A percentile compares a stretch with the other conserved stretches of the same genome.
These are phyloP conservation scores for Mycosphaerella sp. DNA, from an alignment of 2,329 filamentous ascomycete species.

Conservation along the genomic window DNA sequence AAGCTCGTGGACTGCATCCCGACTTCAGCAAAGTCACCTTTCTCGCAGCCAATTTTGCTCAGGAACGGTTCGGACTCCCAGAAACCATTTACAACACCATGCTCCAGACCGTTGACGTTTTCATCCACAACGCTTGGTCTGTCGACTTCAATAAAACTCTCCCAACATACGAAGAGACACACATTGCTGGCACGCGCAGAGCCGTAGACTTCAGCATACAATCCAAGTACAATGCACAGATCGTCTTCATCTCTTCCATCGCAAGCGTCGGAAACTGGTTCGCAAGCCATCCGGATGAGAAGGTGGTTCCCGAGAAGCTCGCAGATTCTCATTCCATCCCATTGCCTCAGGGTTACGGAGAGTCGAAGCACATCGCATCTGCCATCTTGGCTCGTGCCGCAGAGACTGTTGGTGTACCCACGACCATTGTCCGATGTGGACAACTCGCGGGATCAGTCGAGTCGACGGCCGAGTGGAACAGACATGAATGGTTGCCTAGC, in stretches of 20 bases:
- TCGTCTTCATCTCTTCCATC: slow-evolving; percentile 39
- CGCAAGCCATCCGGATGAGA: slow-evolving; percentile 9
- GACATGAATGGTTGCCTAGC: slow-evolving; percentile 40
- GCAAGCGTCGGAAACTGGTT: slow-evolving; percentile 32
- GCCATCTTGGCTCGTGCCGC: slow-evolving; percentile 31
- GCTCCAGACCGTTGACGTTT: slow-evolving; percentile 22
- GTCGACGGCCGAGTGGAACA: slow-evolving; percentile 36
- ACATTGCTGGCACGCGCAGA: slow-evolving; percentile 29
- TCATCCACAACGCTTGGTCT: slow-evolving; percentile 38
- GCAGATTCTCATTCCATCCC: slow-evolving; percentile 28
- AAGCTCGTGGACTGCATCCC: slow-evolving; percentile 19
- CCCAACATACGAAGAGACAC: slow-evolving; percentile 30
- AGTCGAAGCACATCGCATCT: slow-evolving; percentile 36
- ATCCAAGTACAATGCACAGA: slow-evolving; percentile 25
- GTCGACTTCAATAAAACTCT: slow-evolving; percentile 37
- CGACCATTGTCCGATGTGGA: slow-evolving; percentile 25
- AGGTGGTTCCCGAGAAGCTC: slow-evolving; percentile 31
- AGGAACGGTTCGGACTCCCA: slow-evolving; percentile 26
- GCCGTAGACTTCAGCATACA: slow-evolving; percentile 27
- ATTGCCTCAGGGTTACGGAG: slow-evolving; percentile 35
- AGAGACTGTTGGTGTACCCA: slow-evolving; percentile 20
- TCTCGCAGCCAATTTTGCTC: slow-evolving; percentile 24
- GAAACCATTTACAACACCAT: slow-evolving; percentile 22
- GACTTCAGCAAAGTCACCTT: slow-evolving; percentile 28
- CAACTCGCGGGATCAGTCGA: slow-evolving; percentile 27